Percentiles rank a stretch among this genome's conserved stretches.
Evolutionary conservation across 2,329 filamentous ascomycete genomes (phyloP).

Genomic region (Fusarium musae): DNA sequence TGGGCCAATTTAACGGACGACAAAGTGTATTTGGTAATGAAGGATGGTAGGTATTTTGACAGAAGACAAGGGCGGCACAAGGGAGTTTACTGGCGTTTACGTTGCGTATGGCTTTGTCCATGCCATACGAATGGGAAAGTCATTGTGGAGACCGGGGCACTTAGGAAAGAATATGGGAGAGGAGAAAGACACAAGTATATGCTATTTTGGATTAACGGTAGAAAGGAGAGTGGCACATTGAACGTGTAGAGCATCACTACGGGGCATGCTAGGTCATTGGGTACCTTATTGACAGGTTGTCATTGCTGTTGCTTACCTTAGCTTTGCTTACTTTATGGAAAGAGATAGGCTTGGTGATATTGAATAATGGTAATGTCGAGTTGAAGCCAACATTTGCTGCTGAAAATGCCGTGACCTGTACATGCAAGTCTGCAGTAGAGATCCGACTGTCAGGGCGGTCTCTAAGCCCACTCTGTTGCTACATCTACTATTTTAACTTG

Average conservation of each 20-base stretch:
- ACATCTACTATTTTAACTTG: background rate
- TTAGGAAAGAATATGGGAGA: slow-evolving; percentile 20
- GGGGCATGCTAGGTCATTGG: slow-evolving; percentile 33
- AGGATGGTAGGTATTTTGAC: slow-evolving; percentile 36
- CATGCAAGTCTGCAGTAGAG: background rate
- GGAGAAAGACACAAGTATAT: slow-evolving; percentile 22
- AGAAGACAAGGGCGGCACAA: slow-evolving; percentile 34
- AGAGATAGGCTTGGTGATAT: slow-evolving; percentile 38
- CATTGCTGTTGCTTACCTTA: slow-evolving; percentile 5
- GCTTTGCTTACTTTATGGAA: slow-evolving; percentile 11
- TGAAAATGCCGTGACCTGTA: background rate
- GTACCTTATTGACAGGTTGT: slow-evolving; percentile 22
- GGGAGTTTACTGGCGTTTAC: slow-evolving; percentile 42
- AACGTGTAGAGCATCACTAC: slow-evolving; percentile 15
- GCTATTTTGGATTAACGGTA: slow-evolving; percentile 10
- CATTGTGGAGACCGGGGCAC: slow-evolving; percentile 8
- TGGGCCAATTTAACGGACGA: slow-evolving; percentile 28
- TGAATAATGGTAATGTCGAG: slow-evolving; percentile 48
- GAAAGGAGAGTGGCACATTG: slow-evolving; percentile 1
- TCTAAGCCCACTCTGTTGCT: background rate
- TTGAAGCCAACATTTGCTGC: slow-evolving; percentile 10
- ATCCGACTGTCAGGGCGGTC: background rate
- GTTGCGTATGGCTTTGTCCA: slow-evolving; percentile 24
- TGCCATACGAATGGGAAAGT: slow-evolving; percentile 8
- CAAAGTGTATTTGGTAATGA: slow-evolving; percentile 35